Evolutionary conservation across 441 rosid species (phyloP).

Genomic region (Geranium incanum): DNA sequence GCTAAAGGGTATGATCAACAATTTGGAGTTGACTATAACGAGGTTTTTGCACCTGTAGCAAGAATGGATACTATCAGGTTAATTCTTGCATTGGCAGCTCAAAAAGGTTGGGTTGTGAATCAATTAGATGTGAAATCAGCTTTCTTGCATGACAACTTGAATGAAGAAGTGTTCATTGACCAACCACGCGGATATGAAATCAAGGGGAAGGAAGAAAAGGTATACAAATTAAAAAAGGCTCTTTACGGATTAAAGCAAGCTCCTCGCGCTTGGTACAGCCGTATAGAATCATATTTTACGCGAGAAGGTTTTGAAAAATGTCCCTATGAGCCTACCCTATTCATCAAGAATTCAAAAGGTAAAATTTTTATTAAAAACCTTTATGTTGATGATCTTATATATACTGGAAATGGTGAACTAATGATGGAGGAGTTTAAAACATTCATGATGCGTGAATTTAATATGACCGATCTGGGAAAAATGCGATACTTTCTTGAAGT

Average conservation of each 20-base stretch:
- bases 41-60: conserved; percentile 2
- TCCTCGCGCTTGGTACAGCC: not conserved
- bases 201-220: not conserved
- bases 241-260: not conserved
- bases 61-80: not conserved
- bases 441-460: too few species aligned
- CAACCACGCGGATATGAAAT: conserved; percentile 11
- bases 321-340: not conserved
- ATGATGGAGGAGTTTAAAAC: too few species aligned
- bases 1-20: conserved; percentile 14
- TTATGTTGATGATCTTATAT: too few species aligned
- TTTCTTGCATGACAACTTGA: not conserved
- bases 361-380: too few species aligned
- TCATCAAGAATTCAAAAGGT: too few species aligned
- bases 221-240: not conserved
- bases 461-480: too few species aligned
- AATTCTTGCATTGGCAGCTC: not conserved
- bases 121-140: conserved; percentile 10
- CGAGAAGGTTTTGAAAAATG: not conserved
- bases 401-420: too few species aligned
- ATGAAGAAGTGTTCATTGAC: not conserved
- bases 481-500: too few species aligned
- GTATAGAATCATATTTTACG: not conserved
- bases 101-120: not conserved
- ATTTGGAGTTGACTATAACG: not conserved